These are phyloP conservation scores for Trichoderma sp. DNA, from an alignment of 2,329 filamentous ascomycete species.

Conservation along the genomic window DNA sequence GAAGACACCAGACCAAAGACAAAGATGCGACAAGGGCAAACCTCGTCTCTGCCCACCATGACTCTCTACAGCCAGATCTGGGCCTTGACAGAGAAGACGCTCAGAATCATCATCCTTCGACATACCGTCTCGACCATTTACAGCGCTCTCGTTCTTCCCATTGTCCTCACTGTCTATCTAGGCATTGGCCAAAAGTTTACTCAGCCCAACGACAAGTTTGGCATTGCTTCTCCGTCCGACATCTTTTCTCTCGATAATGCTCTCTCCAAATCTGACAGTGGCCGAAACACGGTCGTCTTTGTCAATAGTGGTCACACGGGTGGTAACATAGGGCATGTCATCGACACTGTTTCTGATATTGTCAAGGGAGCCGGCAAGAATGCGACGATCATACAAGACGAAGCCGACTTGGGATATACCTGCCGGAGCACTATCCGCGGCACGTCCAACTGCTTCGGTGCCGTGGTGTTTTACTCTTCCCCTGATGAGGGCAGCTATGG, in stretches of 20 bases:
- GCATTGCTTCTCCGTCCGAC: constrained; percentile 59
- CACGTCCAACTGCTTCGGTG: constrained; percentile 69
- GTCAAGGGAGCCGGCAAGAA: constrained; percentile 28
- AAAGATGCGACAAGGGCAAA: background rate
- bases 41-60: constrained; percentile 33
- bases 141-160: constrained; percentile 54
- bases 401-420: constrained; percentile 35
- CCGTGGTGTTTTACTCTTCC: constrained; percentile 68
- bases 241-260: constrained; percentile 64
- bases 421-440: constrained; percentile 62
- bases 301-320: constrained; percentile 69
- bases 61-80: constrained; percentile 51
- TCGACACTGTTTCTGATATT: constrained; percentile 41
- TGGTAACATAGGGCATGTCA: constrained; percentile 68
- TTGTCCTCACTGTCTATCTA: constrained; percentile 55
- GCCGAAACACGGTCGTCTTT: constrained; percentile 66
- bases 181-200: constrained; percentile 75
- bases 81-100: constrained; percentile 56
- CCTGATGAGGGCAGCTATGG: constrained; percentile 53
- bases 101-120: constrained; percentile 53
- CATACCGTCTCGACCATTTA: constrained; percentile 50
- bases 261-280: constrained; percentile 52
- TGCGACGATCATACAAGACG: constrained; percentile 25
- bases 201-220: constrained; percentile 67
- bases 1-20: background rate